Evolutionary conservation across 306 rosid genomes (phyloP), one percentile per base, ranked within the genome.

Genomic region (Psophocarpus tetragonolobus): DNA sequence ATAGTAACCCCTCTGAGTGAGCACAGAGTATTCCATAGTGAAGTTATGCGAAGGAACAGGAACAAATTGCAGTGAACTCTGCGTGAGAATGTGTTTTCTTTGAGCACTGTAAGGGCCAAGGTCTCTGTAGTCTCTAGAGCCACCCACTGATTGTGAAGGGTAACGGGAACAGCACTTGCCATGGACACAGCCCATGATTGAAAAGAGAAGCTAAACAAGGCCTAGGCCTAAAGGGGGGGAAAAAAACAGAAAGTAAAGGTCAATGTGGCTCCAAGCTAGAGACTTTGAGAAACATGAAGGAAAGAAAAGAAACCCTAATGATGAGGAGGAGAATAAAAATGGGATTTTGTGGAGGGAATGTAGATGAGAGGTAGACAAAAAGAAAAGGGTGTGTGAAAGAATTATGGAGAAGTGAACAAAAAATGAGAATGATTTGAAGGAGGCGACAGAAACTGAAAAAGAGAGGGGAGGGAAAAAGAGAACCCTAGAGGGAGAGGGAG

Each of bases 1-100:
- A 54, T 96, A 96, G 83, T 90, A 96, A 4, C 99, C 99, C 7
- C 98, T 86, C 82, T 92, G 99, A 3, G 98, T 84, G 26, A 90
- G 86, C 48, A 84, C 85, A 35, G 99, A 88, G 81, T 92, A 96
- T 77, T 92, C 97, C 80, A 96, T 71, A 76, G 58, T 81, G 86
- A 83, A 92, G 61, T 84, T 76, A 51, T 90, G 91, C 3, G 99
- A 88, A 71, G 98, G 96, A 65, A 96, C 90, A 38, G 82, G 73
- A 66, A 85, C 87, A 54, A n/a, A n/a, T 77, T 96, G 96, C 63
- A 96, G 56, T 35, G 93, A 83, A 57, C 91, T 87, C 78, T 86
- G 91, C 30, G 96, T 88, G 23, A 92, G 90, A 14, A 91, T 26
- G 77, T 91, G 92, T 82, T 86, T 92, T 76, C 89, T 86, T 29